Base-by-base conservation (phyloP, 2,329 filamentous ascomycete species). In the Xylariomycetidae sp. region DNA sequence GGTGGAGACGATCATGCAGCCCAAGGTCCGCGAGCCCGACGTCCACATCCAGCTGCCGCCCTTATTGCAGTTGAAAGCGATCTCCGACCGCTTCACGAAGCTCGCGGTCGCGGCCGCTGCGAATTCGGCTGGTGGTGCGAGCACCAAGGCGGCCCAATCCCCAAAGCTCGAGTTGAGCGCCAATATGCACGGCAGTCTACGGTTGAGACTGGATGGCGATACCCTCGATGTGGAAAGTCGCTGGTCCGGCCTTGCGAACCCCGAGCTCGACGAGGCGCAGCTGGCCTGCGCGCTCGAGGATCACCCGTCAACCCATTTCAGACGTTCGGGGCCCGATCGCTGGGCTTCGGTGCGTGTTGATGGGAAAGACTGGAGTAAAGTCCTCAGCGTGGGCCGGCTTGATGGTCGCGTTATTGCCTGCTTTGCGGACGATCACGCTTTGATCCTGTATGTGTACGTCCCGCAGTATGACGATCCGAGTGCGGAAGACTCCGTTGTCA, bases 1-100 rank as follows among this genome's bases (percentile, higher is more conserved):
- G 0, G 87, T 96, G n/a, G 85, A 92, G 52, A 84, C 80, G n/a
- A 79, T 96, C 42, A 87, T 94, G 64, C 90, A 98, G 63, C 92
- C 92, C 10, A 79, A 81, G 40, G 87, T 89, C 38, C 81, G 86
- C 38, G 88, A 95, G 49, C 87, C 90, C 24, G 92, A 96, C 52
- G 89, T 95, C 3, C 85, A 96, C 61, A 94, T 98, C 53, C 79
- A 88, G 34, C 72, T 98, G 4, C 92, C 92, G 0, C 82, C 86
- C 5, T 67, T 98, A 4, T 69, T 88, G 25, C 89, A 95, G 53
- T 71, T 98, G 38, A 95, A 96, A 56, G 83, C 82, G 43, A 92
- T 98, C 42, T 94, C 87, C 4, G 92, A 98, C 58, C 81, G 92
- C 33, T 96, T 96, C 62, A 96, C 88, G 25, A 90, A 85, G 53